A percentile compares a stretch with the other conserved stretches of the same genome.
Evolutionary conservation across 2,329 filamentous ascomycete species (phyloP).

Genomic region (Juglanconis oblonga): DNA sequence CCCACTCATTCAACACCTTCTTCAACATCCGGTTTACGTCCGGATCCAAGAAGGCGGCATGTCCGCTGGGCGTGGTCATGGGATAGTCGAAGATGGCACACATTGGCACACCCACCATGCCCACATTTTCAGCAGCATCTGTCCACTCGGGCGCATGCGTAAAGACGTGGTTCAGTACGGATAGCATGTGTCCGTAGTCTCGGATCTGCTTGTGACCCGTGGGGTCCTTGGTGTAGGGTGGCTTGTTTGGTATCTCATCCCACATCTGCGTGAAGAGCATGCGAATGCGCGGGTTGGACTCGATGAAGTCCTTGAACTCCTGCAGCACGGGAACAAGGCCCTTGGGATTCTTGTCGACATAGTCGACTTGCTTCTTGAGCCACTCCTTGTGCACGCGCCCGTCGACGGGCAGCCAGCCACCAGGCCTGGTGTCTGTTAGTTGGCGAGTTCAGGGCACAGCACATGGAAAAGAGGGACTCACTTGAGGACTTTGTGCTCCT

Average conservation of each 20-base stretch:
- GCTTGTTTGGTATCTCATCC: constrained; percentile 59
- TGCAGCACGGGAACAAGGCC: constrained; percentile 57
- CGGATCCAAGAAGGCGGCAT: constrained; percentile 53
- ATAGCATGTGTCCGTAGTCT: constrained; percentile 65
- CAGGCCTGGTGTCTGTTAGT: constrained; percentile 35
- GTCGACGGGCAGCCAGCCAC: constrained; percentile 63
- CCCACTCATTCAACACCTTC: constrained; percentile 57
- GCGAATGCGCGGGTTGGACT: constrained; percentile 59
- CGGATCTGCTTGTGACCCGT: constrained; percentile 61
- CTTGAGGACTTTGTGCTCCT: constrained; percentile 44
- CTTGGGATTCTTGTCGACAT: constrained; percentile 50
- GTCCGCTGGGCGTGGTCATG: constrained; percentile 53
- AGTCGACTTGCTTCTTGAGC: constrained; percentile 54
- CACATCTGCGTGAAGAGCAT: constrained; percentile 70
- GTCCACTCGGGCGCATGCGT: constrained; percentile 51
- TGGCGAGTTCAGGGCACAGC: background rate
- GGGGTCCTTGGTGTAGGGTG: constrained; percentile 59
- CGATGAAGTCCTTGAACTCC: constrained; percentile 66
- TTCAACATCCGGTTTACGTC: constrained; percentile 53
- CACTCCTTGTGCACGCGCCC: constrained; percentile 61
- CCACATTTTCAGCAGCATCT: constrained; percentile 46
- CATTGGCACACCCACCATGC: constrained; percentile 54
- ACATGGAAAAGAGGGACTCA: constrained; percentile 27
- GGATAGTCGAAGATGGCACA: constrained; percentile 52
- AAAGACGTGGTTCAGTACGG: constrained; percentile 61